Conservation (phyloP, 345 rosid genomes). For the Gynandropsis gynandra region DNA sequence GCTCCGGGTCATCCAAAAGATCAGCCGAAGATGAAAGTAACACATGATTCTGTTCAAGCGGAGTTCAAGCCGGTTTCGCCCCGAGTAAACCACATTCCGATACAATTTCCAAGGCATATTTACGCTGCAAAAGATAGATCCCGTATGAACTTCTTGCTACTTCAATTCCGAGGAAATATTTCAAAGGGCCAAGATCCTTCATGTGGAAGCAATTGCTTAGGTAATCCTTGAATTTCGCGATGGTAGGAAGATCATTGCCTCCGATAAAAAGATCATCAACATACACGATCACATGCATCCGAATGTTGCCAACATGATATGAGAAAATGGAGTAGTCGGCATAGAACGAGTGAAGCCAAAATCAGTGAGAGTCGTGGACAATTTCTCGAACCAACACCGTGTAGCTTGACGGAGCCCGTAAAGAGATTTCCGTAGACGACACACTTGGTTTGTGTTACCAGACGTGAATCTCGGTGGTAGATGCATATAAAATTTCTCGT, state of each 20-base stretch:
- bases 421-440: background rate
- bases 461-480: background rate
- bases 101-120: too few species aligned
- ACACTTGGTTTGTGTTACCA: background rate
- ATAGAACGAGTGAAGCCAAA: background rate
- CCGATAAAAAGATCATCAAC: slow-evolving; percentile 9
- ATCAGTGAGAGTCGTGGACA: background rate
- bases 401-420: background rate
- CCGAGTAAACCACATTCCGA: too few species aligned
- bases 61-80: too few species aligned
- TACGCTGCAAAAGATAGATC: too few species aligned
- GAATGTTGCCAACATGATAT: too few species aligned
- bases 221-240: background rate
- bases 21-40: too few species aligned
- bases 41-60: too few species aligned
- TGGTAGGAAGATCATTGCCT: background rate
- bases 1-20: too few species aligned
- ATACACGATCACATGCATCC: background rate
- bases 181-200: too few species aligned
- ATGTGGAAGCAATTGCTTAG: background rate
- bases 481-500: background rate
- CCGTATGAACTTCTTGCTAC: too few species aligned
- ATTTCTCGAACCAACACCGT: background rate
- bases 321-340: background rate
- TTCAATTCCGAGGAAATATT: too few species aligned